Evolutionary conservation across 2,329 filamentous ascomycete species (phyloP).

Genomic region (Graphilbum fragrans): DNA sequence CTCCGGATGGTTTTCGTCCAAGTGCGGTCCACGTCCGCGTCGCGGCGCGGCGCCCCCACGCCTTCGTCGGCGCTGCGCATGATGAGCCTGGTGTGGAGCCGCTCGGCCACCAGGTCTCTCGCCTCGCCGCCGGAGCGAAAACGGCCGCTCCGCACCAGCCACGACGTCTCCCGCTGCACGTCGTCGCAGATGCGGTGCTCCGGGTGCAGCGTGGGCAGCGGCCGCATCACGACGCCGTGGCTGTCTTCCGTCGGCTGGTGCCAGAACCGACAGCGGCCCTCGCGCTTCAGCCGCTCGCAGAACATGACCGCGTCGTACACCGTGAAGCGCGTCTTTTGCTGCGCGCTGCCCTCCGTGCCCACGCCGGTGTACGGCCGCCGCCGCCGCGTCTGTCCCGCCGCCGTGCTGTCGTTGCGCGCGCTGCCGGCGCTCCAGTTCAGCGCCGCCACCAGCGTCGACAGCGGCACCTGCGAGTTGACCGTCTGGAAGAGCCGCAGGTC

Average conservation of each 20-base stretch:
- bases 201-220: slow-evolving; percentile 15
- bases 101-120: background rate
- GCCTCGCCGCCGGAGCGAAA: background rate
- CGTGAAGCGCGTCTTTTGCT: slow-evolving; percentile 14
- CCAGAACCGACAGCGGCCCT: slow-evolving; percentile 10
- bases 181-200: slow-evolving; percentile 14
- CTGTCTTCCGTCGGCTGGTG: slow-evolving; percentile 6
- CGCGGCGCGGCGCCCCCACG: slow-evolving; percentile 9
- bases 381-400: background rate
- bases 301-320: slow-evolving; percentile 18
- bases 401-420: background rate
- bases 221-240: slow-evolving; percentile 15
- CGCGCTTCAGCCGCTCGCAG: slow-evolving; percentile 14
- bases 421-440: slow-evolving; percentile 14
- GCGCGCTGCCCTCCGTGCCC: too few species aligned
- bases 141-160: background rate
- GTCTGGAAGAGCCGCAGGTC: slow-evolving; percentile 14
- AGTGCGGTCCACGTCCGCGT: slow-evolving; percentile 5
- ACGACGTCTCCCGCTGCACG: background rate
- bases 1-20: slow-evolving; percentile 9
- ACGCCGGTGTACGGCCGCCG: background rate
- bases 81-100: too few species aligned
- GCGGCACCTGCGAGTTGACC: slow-evolving; percentile 9
- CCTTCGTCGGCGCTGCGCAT: slow-evolving; percentile 7
- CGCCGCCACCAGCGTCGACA: slow-evolving; percentile 15